A percentile compares a stretch with the other conserved stretches of the same genome.
Conservation (phyloP, 257 asterid genomes). For the Parsonsia alboflavescens region DNA sequence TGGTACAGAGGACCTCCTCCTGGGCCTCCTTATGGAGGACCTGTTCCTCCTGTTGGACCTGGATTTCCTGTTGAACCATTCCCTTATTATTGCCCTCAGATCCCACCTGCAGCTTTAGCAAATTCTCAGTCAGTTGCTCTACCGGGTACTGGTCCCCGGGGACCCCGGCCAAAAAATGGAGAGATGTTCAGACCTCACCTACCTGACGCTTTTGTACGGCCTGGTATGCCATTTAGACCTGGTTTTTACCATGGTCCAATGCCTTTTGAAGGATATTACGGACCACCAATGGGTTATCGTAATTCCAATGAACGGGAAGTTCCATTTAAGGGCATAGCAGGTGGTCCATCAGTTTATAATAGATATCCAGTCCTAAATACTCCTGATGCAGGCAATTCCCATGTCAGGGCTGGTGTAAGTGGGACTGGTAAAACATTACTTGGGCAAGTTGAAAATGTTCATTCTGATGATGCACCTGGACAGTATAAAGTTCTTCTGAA, state of each 20-base stretch:
- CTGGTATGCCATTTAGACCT: conserved; percentile 80
- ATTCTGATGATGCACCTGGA: conserved; percentile 40
- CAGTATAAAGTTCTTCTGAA: conserved; percentile 43
- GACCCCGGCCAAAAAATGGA: conserved; percentile 75
- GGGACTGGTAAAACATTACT: conserved; percentile 39
- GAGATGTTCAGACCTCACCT: conserved; percentile 72
- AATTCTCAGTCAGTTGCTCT: conserved; percentile 61
- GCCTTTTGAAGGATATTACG: conserved; percentile 76
- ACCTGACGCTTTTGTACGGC: conserved; percentile 68
- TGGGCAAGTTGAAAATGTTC: conserved; percentile 44
- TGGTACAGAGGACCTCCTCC: conserved; percentile 88
- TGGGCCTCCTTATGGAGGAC: conserved; percentile 73
- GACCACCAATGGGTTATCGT: conserved; percentile 81
- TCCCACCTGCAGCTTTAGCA: conserved; percentile 63
- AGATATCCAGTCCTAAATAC: conserved; percentile 49
- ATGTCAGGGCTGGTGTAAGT: conserved; percentile 43
- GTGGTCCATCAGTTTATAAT: conserved; percentile 55
- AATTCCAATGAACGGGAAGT: conserved; percentile 58
- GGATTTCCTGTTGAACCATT: conserved; percentile 75
- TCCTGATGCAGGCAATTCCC: conserved; percentile 51
- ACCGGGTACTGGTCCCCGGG: conserved; percentile 66
- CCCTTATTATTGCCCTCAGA: conserved; percentile 73
- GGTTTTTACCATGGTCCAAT: conserved; percentile 79
- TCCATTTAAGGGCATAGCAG: conserved; percentile 60
- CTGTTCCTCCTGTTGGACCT: conserved; percentile 56